phyloP scores from a whole-genome alignment of 805 yeast genomes.

The Ogataea dorogensis region DNA sequence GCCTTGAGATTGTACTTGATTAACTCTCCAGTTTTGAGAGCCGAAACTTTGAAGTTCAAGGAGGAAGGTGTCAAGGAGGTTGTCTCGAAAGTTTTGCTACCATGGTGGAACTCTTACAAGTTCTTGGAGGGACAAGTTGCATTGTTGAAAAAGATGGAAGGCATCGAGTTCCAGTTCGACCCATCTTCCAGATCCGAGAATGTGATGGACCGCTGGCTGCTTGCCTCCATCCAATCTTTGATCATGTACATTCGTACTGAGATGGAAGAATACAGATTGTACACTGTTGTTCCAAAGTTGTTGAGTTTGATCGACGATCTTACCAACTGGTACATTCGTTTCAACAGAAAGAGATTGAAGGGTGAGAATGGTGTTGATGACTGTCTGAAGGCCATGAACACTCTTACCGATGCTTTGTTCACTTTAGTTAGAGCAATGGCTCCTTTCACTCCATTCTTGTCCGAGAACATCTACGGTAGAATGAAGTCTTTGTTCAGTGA shows the following conservation, averaged over 20 bases:
- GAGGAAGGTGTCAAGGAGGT: conserved; percentile 99
- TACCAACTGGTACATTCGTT: conserved; percentile 98
- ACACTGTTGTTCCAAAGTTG: conserved; percentile 93
- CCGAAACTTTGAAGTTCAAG: conserved; percentile 93
- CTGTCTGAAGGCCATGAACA: conserved; percentile 82
- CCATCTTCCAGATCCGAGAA: conserved; percentile 64
- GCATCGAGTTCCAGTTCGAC: conserved; percentile 70
- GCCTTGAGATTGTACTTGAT: conserved; percentile 93
- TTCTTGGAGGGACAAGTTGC: conserved; percentile 94
- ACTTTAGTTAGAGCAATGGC: conserved; percentile 95
- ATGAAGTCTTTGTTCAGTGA: conserved; percentile 62
- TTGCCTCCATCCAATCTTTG: conserved; percentile 94
- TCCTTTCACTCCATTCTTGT: conserved; percentile 95
- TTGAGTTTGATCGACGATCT: conserved; percentile 86
- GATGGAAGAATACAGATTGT: conserved; percentile 86
- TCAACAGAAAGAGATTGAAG: conserved; percentile 96
- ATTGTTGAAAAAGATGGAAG: conserved; percentile 72
- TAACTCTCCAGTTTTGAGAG: conserved; percentile 95
- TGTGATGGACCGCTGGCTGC: conserved; percentile 96
- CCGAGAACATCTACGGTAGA: conserved; percentile 84
- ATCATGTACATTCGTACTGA: conserved; percentile 82
- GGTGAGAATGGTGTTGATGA: conserved; percentile 88
- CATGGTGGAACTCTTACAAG: conserved; percentile 98
- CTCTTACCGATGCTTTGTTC: conserved; percentile 85
- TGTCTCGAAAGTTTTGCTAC: conserved; percentile 90